A percentile compares a stretch with the other conserved stretches of the same genome.
These are phyloP conservation scores for Trichoderma breve DNA, from an alignment of 2,329 filamentous ascomycete genomes.

Conservation along the genomic window DNA sequence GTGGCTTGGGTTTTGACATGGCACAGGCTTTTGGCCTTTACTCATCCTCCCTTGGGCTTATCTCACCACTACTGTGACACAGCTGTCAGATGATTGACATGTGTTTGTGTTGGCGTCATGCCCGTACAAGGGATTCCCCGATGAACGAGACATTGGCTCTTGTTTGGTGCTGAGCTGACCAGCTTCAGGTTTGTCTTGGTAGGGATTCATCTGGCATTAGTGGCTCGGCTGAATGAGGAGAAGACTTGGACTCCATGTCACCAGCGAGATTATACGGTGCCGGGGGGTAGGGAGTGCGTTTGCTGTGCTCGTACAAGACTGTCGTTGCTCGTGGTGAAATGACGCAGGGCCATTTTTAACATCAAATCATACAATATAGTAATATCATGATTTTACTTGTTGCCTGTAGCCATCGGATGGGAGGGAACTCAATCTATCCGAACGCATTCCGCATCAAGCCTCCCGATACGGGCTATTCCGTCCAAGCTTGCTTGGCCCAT, in stretches of 20 bases:
- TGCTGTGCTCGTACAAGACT: not conserved
- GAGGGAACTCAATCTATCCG: not conserved
- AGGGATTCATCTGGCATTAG: conserved; percentile 2
- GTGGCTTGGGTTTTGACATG: not conserved
- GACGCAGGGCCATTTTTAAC: not conserved
- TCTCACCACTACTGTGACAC: not conserved
- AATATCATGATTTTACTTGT: not conserved
- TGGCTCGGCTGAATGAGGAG: conserved; percentile 12
- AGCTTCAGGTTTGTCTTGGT: not conserved
- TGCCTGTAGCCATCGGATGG: not conserved
- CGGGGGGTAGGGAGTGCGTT: not conserved
- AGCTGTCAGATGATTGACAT: conserved; percentile 9
- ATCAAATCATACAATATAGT: not conserved
- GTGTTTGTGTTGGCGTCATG: not conserved
- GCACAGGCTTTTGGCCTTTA: not conserved
- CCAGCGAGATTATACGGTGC: conserved; percentile 6
- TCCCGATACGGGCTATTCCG: not conserved
- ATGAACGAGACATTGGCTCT: not conserved
- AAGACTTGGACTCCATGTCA: not conserved
- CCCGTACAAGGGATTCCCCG: not conserved
- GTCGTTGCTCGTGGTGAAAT: not conserved
- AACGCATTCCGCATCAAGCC: not conserved
- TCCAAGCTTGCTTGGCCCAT: not conserved
- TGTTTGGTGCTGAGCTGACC: conserved; percentile 10
- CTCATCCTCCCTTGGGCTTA: not conserved